Base-by-base conservation (phyloP, 208 protist genomes). In the Crithidia acanthocephali region DNA sequence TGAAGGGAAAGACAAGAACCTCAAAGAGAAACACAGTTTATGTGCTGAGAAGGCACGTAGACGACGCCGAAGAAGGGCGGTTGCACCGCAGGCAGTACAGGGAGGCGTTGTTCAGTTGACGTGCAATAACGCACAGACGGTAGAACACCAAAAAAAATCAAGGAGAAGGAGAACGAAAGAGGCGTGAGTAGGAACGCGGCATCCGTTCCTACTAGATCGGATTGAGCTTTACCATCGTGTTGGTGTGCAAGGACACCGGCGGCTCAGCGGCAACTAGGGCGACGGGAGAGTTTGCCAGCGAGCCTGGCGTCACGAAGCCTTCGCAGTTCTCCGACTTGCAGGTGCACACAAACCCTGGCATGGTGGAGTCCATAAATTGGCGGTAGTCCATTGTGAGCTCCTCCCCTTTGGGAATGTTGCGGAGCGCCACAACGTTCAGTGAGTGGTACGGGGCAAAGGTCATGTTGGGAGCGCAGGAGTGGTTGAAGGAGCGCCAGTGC, bases 311-410 rank as follows among this genome's bases (percentile, higher is more conserved):
- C 18, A 94, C 80, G 33, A 78, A 77, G 0, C 81, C 81, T 32
- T 73, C 72, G 52, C 90, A 97, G 28, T 80, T 71, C 2, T 65
- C 22, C 20, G 75, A 53, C 45, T 80, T 74, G 67, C 92, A 97
- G 53, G 70, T 61, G 74, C 92, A 97, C 56, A 79, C 28, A 58
- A 95, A 92, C 15, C 79, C 74, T 3, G 83, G 85, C 87, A 94
- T 95, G 40, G 72, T 89, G 8, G 73, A 72, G 76, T 95, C 88
- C 84, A 90, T 91, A 63, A 95, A 92, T 27, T 81, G 70, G n/a
- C 87, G 79, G 73, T 94, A 97, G 77, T 97, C 92, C 82, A 95
- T 95, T 28, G 92, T 97, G 45, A 97, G 83, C 76, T 95, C 90
- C 55, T 94, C 88, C 7, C 80, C 90, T 57, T 83, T 85, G 3